A percentile compares a stretch with the other conserved stretches of the same genome.
These are phyloP conservation scores for Fusarium falciforme DNA, from an alignment of 2,329 filamentous ascomycete species.

Conservation along the genomic window DNA sequence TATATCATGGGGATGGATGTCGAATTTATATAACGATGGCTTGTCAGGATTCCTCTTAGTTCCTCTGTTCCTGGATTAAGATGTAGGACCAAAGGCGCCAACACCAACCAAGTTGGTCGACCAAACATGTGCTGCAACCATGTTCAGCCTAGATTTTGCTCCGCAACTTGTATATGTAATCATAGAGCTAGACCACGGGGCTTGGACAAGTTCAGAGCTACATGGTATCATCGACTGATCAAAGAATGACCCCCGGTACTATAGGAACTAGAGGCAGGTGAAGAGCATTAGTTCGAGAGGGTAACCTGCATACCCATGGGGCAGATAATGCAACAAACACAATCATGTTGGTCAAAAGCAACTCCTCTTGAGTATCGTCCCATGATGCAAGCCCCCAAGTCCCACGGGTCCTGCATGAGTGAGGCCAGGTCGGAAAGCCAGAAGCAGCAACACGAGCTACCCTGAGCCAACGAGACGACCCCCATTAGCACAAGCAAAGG, in stretches of 20 bases:
- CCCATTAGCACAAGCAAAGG: conserved; percentile 17
- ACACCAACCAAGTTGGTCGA: background rate
- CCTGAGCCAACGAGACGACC: conserved; percentile 31
- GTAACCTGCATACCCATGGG: background rate
- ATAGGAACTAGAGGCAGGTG: background rate
- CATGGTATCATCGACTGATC: background rate
- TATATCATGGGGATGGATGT: background rate
- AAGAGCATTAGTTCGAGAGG: background rate
- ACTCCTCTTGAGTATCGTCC: background rate
- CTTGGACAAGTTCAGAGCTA: background rate
- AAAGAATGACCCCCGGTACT: background rate
- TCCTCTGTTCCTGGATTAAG: background rate
- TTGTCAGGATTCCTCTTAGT: background rate
- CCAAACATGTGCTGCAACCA: background rate
- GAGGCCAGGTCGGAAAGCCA: conserved; percentile 2
- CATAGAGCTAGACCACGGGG: background rate
- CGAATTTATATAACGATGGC: background rate
- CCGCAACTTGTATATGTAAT: background rate
- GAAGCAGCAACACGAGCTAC: background rate
- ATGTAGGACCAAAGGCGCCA: background rate
- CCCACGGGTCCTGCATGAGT: conserved; percentile 28
- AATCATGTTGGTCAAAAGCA: background rate
- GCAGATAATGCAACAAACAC: background rate
- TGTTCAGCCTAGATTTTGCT: background rate
- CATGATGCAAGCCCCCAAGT: background rate